Conservation (phyloP, 257 asterid species). For the Przewalskia tangutica region DNA sequence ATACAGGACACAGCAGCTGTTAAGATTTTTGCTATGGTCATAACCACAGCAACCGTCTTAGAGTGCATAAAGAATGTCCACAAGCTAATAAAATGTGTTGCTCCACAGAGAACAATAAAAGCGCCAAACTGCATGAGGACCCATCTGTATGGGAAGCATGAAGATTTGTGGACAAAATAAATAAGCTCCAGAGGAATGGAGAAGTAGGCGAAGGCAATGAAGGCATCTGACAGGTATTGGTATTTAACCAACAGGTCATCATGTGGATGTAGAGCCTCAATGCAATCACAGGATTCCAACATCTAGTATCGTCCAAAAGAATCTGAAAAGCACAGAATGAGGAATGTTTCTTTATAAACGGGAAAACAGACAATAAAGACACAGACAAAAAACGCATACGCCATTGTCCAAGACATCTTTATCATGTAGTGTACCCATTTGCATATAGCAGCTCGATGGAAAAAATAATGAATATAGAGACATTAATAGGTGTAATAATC, state of each 20-base stretch:
- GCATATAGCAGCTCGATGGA: neutral
- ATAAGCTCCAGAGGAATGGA: conserved; percentile 66
- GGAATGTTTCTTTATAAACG: neutral
- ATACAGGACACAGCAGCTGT: conserved; percentile 64
- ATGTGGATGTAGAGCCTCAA: conserved; percentile 56
- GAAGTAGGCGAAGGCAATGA: conserved; percentile 64
- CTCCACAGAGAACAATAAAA: conserved; percentile 66
- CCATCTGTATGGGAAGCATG: conserved; percentile 74
- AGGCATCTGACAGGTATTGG: conserved; percentile 62
- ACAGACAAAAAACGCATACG: neutral
- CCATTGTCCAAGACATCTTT: neutral
- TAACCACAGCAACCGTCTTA: conserved; percentile 47
- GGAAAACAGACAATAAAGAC: neutral
- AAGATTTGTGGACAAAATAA: conserved; percentile 53
- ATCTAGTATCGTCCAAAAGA: neutral
- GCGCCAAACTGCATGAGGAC: conserved; percentile 70
- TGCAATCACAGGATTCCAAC: conserved; percentile 58
- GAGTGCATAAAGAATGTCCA: conserved; percentile 66
- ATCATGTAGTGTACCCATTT: neutral
- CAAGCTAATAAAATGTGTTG: conserved; percentile 57
- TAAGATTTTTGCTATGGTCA: conserved; percentile 52
- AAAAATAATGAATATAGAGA: neutral
- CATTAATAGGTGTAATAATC: neutral
- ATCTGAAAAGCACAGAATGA: conserved; percentile 19
- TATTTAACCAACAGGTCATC: conserved; percentile 54